A percentile compares a stretch with the other conserved stretches of the same genome.
Evolutionary conservation across 2,329 filamentous ascomycete genomes (phyloP).

Genomic region (Leptographium procerum): DNA sequence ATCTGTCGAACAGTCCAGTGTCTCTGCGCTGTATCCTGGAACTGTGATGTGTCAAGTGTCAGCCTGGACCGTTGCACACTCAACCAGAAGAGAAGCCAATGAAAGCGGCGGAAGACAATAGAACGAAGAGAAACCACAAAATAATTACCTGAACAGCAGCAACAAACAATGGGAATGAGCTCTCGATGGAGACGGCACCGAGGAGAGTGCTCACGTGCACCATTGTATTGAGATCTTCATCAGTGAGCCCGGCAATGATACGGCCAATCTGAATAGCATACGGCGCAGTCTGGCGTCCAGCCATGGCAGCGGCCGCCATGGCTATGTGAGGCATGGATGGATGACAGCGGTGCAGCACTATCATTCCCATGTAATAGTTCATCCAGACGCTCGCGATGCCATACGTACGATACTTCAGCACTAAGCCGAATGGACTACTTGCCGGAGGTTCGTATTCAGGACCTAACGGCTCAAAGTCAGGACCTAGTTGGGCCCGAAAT

Average conservation of each 20-base stretch:
- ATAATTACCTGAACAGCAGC: conserved; percentile 59
- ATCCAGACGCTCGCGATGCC: conserved; percentile 83
- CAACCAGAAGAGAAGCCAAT: background rate
- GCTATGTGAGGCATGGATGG: conserved; percentile 85
- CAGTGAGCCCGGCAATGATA: conserved; percentile 62
- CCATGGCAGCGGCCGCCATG: conserved; percentile 73
- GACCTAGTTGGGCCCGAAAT: conserved; percentile 54
- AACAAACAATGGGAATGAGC: conserved; percentile 74
- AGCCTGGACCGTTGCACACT: background rate
- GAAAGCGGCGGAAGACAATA: too few species aligned
- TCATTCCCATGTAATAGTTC: conserved; percentile 74
- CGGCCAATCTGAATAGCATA: conserved; percentile 68
- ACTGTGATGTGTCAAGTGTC: conserved; percentile 34
- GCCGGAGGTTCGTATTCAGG: conserved; percentile 52
- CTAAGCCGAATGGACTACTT: conserved; percentile 69
- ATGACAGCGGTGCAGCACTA: conserved; percentile 71
- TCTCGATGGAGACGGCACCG: conserved; percentile 73
- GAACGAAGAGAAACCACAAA: background rate
- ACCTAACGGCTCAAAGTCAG: conserved; percentile 65
- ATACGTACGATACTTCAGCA: conserved; percentile 72
- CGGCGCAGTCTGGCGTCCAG: conserved; percentile 57
- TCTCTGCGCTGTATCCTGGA: conserved; percentile 58
- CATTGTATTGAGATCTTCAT: conserved; percentile 40
- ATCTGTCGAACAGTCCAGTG: conserved; percentile 67
- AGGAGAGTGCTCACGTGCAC: conserved; percentile 62